Evolutionary conservation across 1,284 basidiomycete genomes (phyloP), one percentile per base, ranked within the genome.

Genomic region (Boletus sp.): DNA sequence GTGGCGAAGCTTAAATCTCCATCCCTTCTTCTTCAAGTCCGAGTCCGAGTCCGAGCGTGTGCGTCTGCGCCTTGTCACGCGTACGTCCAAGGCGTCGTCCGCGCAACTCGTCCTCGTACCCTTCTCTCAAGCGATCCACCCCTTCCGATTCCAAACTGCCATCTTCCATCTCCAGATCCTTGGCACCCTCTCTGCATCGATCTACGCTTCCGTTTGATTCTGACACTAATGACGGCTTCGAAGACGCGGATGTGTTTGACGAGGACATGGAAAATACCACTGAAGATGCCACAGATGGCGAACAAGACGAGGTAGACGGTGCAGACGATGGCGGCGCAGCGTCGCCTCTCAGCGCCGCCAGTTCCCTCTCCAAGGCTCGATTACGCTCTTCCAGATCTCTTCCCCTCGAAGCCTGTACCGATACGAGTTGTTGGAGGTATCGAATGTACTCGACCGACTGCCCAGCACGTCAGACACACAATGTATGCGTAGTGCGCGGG

Each of bases 361-460:
- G 16, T 37, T 68, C 66, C 10, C 51, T 43, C 43, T 69, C 66
- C 39, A 65, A 19, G 12, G 2, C 25, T 2, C 59, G 55, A 42
- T 66, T 68, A 13, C 54, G 59, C 37, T 65, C 63, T 65, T 92
- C 89, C 38, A 92, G 74, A 58, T 89, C 87, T 36, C 83, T 70
- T 63, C 88, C 89, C 5, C 88, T 73, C 41, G 77, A 78, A 5
- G 85, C 82, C 60, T 91, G 90, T 0, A 81, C 81, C 8, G 78
- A 78, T 10, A 92, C 87, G 47, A 91, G 80, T 58, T 91, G 88
- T 60, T 92, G 89, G 5, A 92, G 77, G 64, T 91, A 91, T 72
- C 85, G 72, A 48, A 93, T 93, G 61, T 93, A 93, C 60, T 92
- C 90, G 26, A 93, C 91, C 49, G 84, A 88, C 78, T 65, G 41